A percentile compares a stretch with the other conserved stretches of the same genome.
These are phyloP conservation scores for Pseudomassariella vexata DNA, from an alignment of 2,329 filamentous ascomycete genomes.

Conservation along the genomic window DNA sequence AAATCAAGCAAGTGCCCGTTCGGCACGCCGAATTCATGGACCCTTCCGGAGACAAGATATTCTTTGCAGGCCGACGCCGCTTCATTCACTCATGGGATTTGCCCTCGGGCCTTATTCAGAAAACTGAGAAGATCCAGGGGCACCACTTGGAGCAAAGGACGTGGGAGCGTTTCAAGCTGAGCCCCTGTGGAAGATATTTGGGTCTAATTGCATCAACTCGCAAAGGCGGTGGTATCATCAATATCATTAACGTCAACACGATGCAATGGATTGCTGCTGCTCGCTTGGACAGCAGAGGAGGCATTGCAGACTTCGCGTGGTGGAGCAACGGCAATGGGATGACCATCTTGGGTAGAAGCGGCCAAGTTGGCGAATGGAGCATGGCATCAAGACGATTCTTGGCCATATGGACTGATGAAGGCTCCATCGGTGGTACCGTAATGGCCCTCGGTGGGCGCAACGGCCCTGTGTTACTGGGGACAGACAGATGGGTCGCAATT, in stretches of 20 bases:
- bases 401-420: slow-evolving; percentile 84
- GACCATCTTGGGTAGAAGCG: slow-evolving; percentile 76
- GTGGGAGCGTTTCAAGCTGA: slow-evolving; percentile 87
- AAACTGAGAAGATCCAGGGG: slow-evolving; percentile 69
- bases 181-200: slow-evolving; percentile 81
- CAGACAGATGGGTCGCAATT: slow-evolving; percentile 82
- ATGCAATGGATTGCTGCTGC: slow-evolving; percentile 85
- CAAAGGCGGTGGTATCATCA: slow-evolving; percentile 85
- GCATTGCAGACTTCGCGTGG: slow-evolving; percentile 89
- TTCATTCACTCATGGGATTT: slow-evolving; percentile 97
- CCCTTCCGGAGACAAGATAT: slow-evolving; percentile 69
- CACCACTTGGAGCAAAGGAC: slow-evolving; percentile 76
- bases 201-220: slow-evolving; percentile 72
- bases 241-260: slow-evolving; percentile 72
- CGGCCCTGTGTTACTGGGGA: slow-evolving; percentile 59
- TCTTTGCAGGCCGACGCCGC: slow-evolving; percentile 79
- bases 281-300: slow-evolving; percentile 73
- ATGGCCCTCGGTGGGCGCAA: slow-evolving; percentile 69
- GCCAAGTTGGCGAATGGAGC: slow-evolving; percentile 87
- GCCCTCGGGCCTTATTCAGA: slow-evolving; percentile 72
- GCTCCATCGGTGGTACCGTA: slow-evolving; percentile 78
- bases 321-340: slow-evolving; percentile 81
- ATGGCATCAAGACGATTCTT: slow-evolving; percentile 63
- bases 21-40: slow-evolving; percentile 76
- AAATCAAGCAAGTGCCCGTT: slow-evolving; percentile 79